Base-by-base conservation (phyloP, 805 yeast genomes). In the Candida cerambycidarum region DNA sequence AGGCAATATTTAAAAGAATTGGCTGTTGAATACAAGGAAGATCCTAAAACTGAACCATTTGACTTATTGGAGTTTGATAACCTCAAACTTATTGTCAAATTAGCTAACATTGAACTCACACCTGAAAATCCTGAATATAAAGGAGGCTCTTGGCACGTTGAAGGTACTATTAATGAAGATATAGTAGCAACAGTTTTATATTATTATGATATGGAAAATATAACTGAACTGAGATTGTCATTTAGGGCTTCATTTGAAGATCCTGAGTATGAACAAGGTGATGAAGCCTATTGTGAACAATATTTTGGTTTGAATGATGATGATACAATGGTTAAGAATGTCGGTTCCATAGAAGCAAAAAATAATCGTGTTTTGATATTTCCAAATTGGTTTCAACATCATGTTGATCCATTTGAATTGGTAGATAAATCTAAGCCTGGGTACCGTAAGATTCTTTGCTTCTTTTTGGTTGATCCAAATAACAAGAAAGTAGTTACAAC, bases 111-210 rank as follows among this genome's bases (percentile, higher is more conserved):
- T 35, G 65, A 63, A 40, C 52, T 70, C 38, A 65, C 71, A 1
- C 74, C 75, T 0, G 71, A 69, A 33, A 61, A 59, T 19, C 69
- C 73, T 1, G 39, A 38, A 2, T 70, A 69, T 40, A 41, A 49
- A 2, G 75, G 75, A 2, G 74, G 75, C 1, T 47, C 67, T 2
- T 70, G 75, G 75, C 75, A 70, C 42, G 61, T 69, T 1, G 74
- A 70, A 50, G 76, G 75, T 1, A 56, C 68, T 6, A 58, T 59
- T 17, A 65, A 64, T 45, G 76, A 70, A 47, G 65, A 66, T 43
- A 69, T 70, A 33, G 64, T 70, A 5, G 74, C 74, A 2, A 67
- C 73, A 2, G 55, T 62, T 4, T 49, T 69, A 25, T 70, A 67
- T 50, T 70, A 69, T 47, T 69, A 67, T 42, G 74, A 70, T 38